Base-by-base conservation (phyloP, 495 filamentous ascomycete species). In the Talaromyces thailandensis region DNA sequence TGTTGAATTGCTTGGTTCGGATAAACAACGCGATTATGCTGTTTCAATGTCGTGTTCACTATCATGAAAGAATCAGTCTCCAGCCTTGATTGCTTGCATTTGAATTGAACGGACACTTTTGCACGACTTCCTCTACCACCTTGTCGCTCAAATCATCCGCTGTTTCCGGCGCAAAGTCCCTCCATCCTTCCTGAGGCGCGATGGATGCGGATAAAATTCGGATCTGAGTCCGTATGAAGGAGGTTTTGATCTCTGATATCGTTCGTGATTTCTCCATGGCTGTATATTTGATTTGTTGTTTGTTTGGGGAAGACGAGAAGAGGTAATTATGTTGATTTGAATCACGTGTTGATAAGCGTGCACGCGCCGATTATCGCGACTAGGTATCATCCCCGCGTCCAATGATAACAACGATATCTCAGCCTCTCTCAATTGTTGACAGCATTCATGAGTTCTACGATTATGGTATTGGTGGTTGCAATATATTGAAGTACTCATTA, bases 1-100 rank as follows among this genome's bases (percentile, higher is more conserved):
- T 92, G 88, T 37, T 90, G 83, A 61, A 86, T 84, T 0, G 88
- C 85, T 66, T 93, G 89, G 0, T 87, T 83, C 12, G 86, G 83
- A 73, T 93, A 93, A 16, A 85, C 86, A 35, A 86, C 77, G 31
- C 84, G 86, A 63, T 82, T 81, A 71, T 95, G 91, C 63, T 88
- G 86, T 60, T 82, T 83, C 40, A 91, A 75, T 24, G 76, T 74
- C 50, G 82, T 75, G 70, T 93, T 92, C 9, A 92, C 84, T 80
- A 73, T 12, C 16, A 45, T 9, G 52, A 12, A 51, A 60, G 61
- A 69, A 48, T 48, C 43, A 48, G 43, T 48, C n/a, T 8, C 18
- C 43, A 70, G 70, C 62, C 26, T 31, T 35, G 48, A 73, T 61
- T 71, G 68, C 24, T 51, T 2, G 81, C 65, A 16, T 69, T 40